These are phyloP conservation scores for Septoria petroselini DNA, from an alignment of 2,329 filamentous ascomycete species.

Conservation along the genomic window DNA sequence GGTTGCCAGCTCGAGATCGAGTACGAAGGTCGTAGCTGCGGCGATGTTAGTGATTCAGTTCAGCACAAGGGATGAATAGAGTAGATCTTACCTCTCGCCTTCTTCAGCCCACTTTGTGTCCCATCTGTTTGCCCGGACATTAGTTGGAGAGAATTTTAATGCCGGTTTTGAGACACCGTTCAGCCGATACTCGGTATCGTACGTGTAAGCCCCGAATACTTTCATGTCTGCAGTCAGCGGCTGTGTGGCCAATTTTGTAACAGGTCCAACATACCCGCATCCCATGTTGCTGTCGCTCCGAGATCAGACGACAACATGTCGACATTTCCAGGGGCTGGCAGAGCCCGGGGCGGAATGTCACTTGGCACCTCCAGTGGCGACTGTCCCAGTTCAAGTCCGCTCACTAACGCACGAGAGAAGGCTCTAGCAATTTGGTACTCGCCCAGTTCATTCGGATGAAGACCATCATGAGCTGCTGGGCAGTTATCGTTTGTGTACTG, in stretches of 20 bases:
- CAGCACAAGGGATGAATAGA: background rate
- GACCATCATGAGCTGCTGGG: slow-evolving; percentile 12
- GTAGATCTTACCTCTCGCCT: slow-evolving; percentile 1
- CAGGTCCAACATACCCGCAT: background rate
- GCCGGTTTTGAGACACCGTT: background rate
- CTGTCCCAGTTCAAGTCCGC: slow-evolving; percentile 10
- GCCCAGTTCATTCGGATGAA: slow-evolving; percentile 42
- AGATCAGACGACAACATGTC: background rate
- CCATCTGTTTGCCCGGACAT: slow-evolving; percentile 7
- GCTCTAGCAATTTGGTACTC: slow-evolving; percentile 44
- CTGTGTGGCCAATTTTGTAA: background rate
- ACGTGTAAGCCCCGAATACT: slow-evolving; percentile 18
- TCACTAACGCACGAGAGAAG: slow-evolving; percentile 37
- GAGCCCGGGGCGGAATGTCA: slow-evolving; percentile 8
- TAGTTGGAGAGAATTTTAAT: background rate
- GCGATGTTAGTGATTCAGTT: background rate
- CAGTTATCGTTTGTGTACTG: slow-evolving; percentile 12
- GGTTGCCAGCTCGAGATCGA: slow-evolving; percentile 4
- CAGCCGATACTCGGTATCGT: slow-evolving; percentile 11
- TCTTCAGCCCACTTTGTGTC: slow-evolving; percentile 1
- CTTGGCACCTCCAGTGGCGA: slow-evolving; percentile 11
- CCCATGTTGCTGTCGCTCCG: slow-evolving; percentile 19
- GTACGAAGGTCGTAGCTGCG: slow-evolving; percentile 4
- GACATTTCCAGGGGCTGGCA: slow-evolving; percentile 9
- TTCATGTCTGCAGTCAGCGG: background rate